Percentiles rank a stretch among this genome's conserved stretches.
Evolutionary conservation across 1,284 basidiomycete species (phyloP).

Genomic region (Ceratobasidium sp.): DNA sequence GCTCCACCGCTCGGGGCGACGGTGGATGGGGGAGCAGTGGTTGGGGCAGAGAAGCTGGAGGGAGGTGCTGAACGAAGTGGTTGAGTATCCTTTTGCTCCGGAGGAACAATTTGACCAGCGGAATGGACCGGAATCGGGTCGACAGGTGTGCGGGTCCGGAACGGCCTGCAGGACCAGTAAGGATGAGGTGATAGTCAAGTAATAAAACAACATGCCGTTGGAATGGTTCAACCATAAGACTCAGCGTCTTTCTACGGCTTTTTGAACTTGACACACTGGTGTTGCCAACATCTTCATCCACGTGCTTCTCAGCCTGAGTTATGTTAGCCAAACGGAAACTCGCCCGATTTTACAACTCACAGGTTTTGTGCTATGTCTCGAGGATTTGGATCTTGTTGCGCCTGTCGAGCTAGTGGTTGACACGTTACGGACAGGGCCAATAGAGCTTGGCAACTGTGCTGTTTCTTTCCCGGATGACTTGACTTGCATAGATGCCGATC

Average conservation of each 20-base stretch:
- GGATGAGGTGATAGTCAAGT: neutral
- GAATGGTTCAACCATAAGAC: conserved; percentile 81
- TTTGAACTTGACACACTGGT: conserved; percentile 52
- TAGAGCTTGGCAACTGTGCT: neutral
- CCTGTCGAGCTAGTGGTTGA: conserved; percentile 28
- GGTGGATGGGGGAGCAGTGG: conserved; percentile 38
- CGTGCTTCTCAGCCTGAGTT: conserved; percentile 12
- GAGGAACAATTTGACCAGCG: conserved; percentile 22
- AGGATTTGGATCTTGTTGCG: conserved; percentile 14
- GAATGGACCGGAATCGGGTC: conserved; percentile 45
- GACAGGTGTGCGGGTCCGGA: conserved; percentile 32
- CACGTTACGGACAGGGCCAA: conserved; percentile 11
- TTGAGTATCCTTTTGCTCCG: conserved; percentile 41
- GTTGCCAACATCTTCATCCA: conserved; percentile 43
- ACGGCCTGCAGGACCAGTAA: conserved; percentile 22
- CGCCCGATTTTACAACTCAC: neutral
- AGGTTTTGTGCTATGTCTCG: conserved; percentile 23
- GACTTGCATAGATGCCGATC: neutral
- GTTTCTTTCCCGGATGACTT: neutral
- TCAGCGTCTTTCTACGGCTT: conserved; percentile 78
- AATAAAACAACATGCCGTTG: conserved; percentile 46
- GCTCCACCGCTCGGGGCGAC: conserved; percentile 37
- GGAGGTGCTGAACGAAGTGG: conserved; percentile 24
- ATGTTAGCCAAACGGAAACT: neutral
- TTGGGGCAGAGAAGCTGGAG: conserved; percentile 47